Evolutionary conservation across 2,329 filamentous ascomycete species (phyloP).

Genomic region (Fusarium stilboides): DNA sequence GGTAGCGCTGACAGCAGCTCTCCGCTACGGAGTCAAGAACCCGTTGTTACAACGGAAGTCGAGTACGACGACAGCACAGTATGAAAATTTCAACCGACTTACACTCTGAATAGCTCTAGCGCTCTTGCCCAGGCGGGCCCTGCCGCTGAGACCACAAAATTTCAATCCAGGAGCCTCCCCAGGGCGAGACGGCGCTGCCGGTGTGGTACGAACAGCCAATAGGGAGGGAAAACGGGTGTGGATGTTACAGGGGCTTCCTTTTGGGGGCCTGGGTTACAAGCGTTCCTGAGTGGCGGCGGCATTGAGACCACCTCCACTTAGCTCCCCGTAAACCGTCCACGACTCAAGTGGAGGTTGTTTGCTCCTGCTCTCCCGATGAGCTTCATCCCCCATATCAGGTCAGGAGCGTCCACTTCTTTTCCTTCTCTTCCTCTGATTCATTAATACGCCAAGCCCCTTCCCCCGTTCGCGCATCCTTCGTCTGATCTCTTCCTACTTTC

Average conservation of each 20-base stretch:
- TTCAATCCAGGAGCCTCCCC: constrained; percentile 2
- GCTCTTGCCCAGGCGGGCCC: constrained; percentile 45
- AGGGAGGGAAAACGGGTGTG: not conserved
- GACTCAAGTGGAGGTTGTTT: constrained; percentile 21
- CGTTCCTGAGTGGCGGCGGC: constrained; percentile 45
- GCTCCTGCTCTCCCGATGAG: constrained; percentile 35
- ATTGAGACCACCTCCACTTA: constrained; percentile 39
- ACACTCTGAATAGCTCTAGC: constrained; percentile 16
- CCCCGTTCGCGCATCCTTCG: constrained; percentile 22
- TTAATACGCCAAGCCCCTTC: constrained; percentile 30
- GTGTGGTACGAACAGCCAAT: constrained; percentile 29
- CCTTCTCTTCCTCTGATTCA: constrained; percentile 18
- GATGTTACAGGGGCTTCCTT: constrained; percentile 31
- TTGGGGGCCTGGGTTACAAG: constrained; percentile 25
- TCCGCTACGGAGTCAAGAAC: constrained; percentile 10
- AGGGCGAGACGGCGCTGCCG: constrained; percentile 35
- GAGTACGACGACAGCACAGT: constrained; percentile 28
- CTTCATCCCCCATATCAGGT: constrained; percentile 39
- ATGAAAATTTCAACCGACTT: constrained; percentile 11
- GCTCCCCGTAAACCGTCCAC: constrained; percentile 4
- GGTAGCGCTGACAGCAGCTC: constrained; percentile 35
- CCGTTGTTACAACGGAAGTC: constrained; percentile 1
- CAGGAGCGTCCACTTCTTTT: constrained; percentile 34
- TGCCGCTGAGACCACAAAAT: constrained; percentile 42
- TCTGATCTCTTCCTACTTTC: constrained; percentile 36